Evolutionary conservation across 345 rosid species (phyloP).

Genomic region (Pelargonium nanum): DNA sequence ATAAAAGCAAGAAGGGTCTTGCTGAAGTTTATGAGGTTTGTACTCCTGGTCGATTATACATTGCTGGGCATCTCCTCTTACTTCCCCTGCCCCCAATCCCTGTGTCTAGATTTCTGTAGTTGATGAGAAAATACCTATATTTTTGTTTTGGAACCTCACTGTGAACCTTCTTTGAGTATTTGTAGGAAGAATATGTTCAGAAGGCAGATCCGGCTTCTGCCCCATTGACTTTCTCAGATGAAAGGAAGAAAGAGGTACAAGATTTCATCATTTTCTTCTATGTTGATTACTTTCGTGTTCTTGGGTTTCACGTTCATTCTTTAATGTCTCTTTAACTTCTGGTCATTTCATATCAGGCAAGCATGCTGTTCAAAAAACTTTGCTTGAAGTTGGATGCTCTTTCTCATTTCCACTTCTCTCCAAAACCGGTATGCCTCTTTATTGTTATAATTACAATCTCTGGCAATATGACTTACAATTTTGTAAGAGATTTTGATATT

Average conservation of each 20-base stretch:
- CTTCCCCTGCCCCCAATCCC: conserved; percentile 1
- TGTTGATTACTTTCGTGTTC: neutral
- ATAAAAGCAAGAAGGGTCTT: conserved; percentile 88
- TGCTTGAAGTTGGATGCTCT: conserved; percentile 95
- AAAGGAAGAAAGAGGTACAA: conserved; percentile 71
- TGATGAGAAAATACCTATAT: neutral
- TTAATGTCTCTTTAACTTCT: neutral
- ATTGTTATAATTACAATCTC: conserved; percentile 4
- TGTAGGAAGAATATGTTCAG: conserved; percentile 73
- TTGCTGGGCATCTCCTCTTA: neutral
- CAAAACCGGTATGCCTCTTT: conserved; percentile 71
- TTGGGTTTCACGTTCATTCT: neutral
- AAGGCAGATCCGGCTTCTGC: conserved; percentile 59
- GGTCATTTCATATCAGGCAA: conserved; percentile 39
- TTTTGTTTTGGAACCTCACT: neutral
- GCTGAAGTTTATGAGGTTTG: conserved; percentile 87
- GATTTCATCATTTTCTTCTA: neutral
- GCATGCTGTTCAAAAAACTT: conserved; percentile 62
- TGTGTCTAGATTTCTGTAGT: neutral
- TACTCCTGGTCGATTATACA: neutral
- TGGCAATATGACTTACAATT: neutral
- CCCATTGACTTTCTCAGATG: conserved; percentile 66
- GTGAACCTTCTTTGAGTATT: conserved; percentile 11
- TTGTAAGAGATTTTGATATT: neutral
- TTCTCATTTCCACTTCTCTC: conserved; percentile 92